These are phyloP conservation scores for Ascochyta rabiei DNA, from an alignment of 2,329 filamentous ascomycete species.

Conservation along the genomic window DNA sequence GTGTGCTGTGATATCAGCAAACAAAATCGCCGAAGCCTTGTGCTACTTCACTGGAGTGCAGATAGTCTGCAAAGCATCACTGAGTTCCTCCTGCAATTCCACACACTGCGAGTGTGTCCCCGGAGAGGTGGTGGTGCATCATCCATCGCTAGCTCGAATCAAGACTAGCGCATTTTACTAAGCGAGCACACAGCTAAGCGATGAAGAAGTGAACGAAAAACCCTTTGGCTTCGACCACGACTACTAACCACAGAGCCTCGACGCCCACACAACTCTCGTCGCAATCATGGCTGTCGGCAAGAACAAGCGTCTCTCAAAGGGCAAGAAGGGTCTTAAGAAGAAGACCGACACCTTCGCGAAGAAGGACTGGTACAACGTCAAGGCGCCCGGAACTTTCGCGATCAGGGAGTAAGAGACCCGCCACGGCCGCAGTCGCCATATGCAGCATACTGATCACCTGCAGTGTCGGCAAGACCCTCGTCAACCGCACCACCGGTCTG, in stretches of 20 bases:
- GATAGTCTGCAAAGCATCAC: no score
- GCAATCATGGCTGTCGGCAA: slow-evolving; percentile 85
- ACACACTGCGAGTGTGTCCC: no score
- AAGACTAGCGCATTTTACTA: background rate
- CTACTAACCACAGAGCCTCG: slow-evolving; percentile 39
- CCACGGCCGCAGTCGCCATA: slow-evolving; percentile 17
- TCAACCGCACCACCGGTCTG: slow-evolving; percentile 99
- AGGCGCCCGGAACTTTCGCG: slow-evolving; percentile 96
- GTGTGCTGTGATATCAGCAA: no score
- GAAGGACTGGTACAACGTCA: slow-evolving; percentile 99
- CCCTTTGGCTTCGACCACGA: slow-evolving; percentile 31
- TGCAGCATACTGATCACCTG: slow-evolving; percentile 25
- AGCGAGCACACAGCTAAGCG: slow-evolving; percentile 20
- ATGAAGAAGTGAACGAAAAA: slow-evolving; percentile 10
- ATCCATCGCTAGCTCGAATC: no score
- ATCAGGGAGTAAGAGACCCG: slow-evolving; percentile 82
- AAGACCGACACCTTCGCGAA: slow-evolving; percentile 98
- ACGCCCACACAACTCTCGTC: slow-evolving; percentile 53
- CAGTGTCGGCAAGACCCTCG: slow-evolving; percentile 99
- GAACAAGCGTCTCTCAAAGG: slow-evolving; percentile 99
- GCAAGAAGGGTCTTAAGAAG: slow-evolving; percentile 99
- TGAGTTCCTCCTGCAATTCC: no score
- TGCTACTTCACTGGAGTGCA: no score
- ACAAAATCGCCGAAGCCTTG: no score
- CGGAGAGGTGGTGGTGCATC: no score